Conservation (phyloP, 345 rosid genomes). For the Salix caprea region DNA sequence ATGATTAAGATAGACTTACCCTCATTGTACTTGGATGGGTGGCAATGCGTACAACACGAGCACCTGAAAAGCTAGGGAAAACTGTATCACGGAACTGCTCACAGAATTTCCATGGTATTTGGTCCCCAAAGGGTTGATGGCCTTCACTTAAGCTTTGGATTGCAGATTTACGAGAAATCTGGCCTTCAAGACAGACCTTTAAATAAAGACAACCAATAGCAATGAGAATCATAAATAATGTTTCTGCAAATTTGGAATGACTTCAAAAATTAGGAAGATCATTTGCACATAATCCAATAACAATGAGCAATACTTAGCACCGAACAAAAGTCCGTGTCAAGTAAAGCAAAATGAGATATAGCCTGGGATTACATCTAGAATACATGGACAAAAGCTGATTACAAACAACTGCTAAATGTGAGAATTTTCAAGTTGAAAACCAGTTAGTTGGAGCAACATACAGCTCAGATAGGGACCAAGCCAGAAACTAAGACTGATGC, state of each 20-base stretch:
- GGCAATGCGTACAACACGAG: slow-evolving; percentile 95
- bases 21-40: slow-evolving; percentile 94
- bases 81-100: slow-evolving; percentile 76
- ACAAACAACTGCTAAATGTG: not conserved
- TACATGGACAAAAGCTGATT: not conserved
- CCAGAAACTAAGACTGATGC: not conserved
- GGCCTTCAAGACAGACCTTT: slow-evolving; percentile 90
- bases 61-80: slow-evolving; percentile 93
- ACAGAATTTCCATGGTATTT: slow-evolving; percentile 96
- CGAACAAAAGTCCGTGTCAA: not conserved
- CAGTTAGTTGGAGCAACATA: not conserved
- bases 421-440: not conserved
- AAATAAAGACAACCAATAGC: not conserved
- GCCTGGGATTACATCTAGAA: not conserved
- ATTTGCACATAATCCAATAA: not conserved
- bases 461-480: not conserved
- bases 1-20: slow-evolving; percentile 38
- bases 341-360: not conserved
- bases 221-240: not conserved
- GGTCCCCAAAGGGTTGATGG: slow-evolving; percentile 92
- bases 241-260: not conserved
- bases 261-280: not conserved
- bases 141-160: slow-evolving; percentile 66
- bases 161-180: slow-evolving; percentile 80
- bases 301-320: not conserved